Base-by-base conservation (phyloP, 2,329 filamentous ascomycete species). In the Fusarium torreyae region DNA sequence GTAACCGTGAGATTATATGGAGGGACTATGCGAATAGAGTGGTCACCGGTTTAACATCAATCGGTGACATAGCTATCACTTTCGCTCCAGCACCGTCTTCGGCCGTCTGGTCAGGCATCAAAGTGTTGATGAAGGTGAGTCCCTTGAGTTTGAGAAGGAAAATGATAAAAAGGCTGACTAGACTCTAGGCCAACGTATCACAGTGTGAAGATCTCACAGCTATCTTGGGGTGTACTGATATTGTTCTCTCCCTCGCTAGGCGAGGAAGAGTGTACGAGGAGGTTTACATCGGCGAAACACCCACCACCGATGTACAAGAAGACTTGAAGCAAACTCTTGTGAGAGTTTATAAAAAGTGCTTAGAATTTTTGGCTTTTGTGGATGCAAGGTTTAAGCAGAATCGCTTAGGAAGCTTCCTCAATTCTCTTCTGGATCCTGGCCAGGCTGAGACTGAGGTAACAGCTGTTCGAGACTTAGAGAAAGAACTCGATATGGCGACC, bases 11-110 rank as follows among this genome's bases (percentile, higher is more conserved):
- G 20, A 52, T 59, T 14, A 38, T 53, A 43, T 60, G 43, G 57
- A 48, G 50, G 36, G 57, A 60, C 26, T 54, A 54, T 34, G 57
- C 57, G 7, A 20, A 48, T 5, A 53, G 18, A 6, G 50, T 53
- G 3, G 44, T 49, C 24, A 38, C 36, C 5, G 17, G 33, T 24
- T 11, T 54, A 10, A 54, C 50, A 6, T 31, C 28, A 5, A 48
- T 60, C 24, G 57, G 57, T 7, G 50, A 60, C 14, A 43, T 60
- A 22, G 48, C 48, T 26, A 34, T 60, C 43, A 18, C 8, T 10
- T 54, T 60, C 24, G 57, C 49, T 17, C 57, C 43, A 3, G 15
- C 34, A 15, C 26, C 50, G n/a, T 39, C 49, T 14, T 51, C 46
- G 14, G 46, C 38, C 6, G 22, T 45, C 31, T 58, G 46, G 55